A percentile compares a stretch with the other conserved stretches of the same genome.
Evolutionary conservation across 2,329 filamentous ascomycete species (phyloP).

Genomic region (Eutypa lata): DNA sequence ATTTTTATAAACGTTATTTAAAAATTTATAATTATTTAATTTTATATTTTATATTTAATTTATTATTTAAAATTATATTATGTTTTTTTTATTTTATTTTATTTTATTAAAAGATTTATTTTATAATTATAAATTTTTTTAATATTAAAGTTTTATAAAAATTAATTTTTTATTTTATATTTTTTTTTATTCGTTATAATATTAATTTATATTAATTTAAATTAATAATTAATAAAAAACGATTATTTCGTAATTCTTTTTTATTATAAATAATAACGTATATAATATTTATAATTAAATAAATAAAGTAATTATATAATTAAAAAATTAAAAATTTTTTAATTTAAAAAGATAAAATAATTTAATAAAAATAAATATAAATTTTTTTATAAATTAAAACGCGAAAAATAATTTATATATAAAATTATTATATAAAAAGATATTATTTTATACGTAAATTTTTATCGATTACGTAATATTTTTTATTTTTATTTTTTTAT

Average conservation of each 20-base stretch:
- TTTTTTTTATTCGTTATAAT: too few relatives aligned
- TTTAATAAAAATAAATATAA: neutral
- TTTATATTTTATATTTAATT: neutral
- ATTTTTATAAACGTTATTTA: neutral
- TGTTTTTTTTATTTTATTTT: neutral
- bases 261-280: too few relatives aligned
- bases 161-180: too few relatives aligned
- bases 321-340: neutral
- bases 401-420: neutral
- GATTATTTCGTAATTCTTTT: too few relatives aligned
- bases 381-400: neutral
- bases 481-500: neutral
- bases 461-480: neutral
- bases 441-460: too few relatives aligned
- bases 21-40: too few relatives aligned
- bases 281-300: too few relatives aligned
- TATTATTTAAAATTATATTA: neutral
- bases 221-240: neutral
- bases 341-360: neutral
- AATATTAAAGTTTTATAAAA: too few relatives aligned
- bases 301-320: too few relatives aligned
- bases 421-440: too few relatives aligned
- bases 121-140: neutral
- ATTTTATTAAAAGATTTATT: too few relatives aligned
- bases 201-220: too few relatives aligned